Conservation (phyloP, 768 basidiomycete genomes). For the Boletus reticuloceps region DNA sequence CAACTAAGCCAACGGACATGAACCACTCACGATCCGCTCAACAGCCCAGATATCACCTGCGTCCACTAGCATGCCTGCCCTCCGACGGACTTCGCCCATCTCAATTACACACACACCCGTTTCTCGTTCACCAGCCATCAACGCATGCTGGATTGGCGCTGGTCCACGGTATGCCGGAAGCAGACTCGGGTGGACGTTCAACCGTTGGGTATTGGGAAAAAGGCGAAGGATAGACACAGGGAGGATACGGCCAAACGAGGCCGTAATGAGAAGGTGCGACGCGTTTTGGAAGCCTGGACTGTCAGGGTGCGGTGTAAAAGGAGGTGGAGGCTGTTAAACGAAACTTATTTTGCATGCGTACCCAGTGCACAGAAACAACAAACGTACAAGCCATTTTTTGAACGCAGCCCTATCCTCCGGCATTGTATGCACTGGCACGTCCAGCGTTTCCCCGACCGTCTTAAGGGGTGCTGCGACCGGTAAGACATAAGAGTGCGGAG, state of each 20-base stretch:
- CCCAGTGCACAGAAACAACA: background rate
- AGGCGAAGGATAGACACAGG: conserved; percentile 55
- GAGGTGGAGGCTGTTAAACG: conserved; percentile 42
- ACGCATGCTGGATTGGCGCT: conserved; percentile 83
- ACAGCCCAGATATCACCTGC: conserved; percentile 68
- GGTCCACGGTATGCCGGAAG: conserved; percentile 88
- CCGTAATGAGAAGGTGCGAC: conserved; percentile 71
- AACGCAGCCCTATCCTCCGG: conserved; percentile 61
- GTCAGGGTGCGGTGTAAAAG: conserved; percentile 23
- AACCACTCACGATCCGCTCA: conserved; percentile 48
- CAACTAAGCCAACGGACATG: background rate
- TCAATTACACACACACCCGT: conserved; percentile 83
- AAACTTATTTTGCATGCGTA: conserved; percentile 4
- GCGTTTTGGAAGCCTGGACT: conserved; percentile 22
- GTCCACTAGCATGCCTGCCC: conserved; percentile 63
- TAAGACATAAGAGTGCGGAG: background rate
- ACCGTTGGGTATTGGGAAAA: conserved; percentile 55
- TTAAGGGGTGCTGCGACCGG: conserved; percentile 64
- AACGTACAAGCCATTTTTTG: conserved; percentile 60
- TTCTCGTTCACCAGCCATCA: conserved; percentile 61
- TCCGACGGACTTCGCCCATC: conserved; percentile 56
- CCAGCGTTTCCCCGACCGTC: conserved; percentile 48
- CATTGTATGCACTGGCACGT: conserved; percentile 57
- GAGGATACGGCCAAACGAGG: conserved; percentile 90
- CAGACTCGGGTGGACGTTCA: conserved; percentile 90